phyloP scores from a whole-genome alignment of 768 basidiomycete genomes.

The Suillus placidus region DNA sequence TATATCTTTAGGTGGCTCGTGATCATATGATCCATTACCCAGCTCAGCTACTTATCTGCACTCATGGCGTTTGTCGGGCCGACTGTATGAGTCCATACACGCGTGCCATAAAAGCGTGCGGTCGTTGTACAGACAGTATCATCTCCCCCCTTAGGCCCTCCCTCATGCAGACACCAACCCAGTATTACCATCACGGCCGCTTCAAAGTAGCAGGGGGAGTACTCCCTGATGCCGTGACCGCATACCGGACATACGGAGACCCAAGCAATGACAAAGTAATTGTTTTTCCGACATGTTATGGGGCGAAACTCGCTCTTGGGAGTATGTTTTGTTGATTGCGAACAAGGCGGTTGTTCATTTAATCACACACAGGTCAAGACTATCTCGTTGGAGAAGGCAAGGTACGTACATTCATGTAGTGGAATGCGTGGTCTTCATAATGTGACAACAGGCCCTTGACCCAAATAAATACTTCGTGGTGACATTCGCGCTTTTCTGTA shows the following conservation, averaged over 20 bases:
- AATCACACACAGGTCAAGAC: conserved; percentile 40
- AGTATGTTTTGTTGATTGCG: conserved; percentile 35
- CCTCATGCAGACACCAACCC: conserved; percentile 30
- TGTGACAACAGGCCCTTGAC: conserved; percentile 44
- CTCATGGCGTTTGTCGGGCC: background rate
- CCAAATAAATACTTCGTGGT: conserved; percentile 56
- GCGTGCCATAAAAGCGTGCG: conserved; percentile 1
- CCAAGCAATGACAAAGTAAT: conserved; percentile 52
- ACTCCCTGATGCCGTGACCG: conserved; percentile 58
- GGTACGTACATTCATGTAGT: conserved; percentile 27
- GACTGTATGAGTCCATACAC: background rate
- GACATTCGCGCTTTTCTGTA: conserved; percentile 59
- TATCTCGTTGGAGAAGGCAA: conserved; percentile 55
- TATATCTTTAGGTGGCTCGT: background rate
- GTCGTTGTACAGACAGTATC: background rate
- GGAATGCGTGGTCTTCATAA: background rate
- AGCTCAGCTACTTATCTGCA: background rate
- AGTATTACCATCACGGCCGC: conserved; percentile 57
- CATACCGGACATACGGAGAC: conserved; percentile 57
- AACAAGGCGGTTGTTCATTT: conserved; percentile 33
- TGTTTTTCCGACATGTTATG: conserved; percentile 61
- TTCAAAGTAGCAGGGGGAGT: conserved; percentile 54
- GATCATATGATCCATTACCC: background rate
- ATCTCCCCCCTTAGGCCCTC: background rate
- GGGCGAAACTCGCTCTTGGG: conserved; percentile 47